Base-by-base conservation (phyloP, 441 rosid genomes). In the Erysimum cheiri region DNA sequence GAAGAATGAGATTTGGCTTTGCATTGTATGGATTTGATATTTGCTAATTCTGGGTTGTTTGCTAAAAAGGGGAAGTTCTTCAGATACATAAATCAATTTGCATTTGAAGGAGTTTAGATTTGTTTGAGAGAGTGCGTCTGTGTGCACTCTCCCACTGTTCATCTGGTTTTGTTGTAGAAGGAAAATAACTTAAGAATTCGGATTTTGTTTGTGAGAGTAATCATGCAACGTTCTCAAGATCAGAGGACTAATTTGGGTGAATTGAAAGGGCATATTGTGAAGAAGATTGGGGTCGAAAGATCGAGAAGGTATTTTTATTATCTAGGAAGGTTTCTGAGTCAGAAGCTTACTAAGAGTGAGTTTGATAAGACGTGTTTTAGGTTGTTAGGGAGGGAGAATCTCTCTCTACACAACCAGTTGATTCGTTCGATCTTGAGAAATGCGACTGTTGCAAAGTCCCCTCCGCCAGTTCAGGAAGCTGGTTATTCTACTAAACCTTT, bases 1-100 rank as follows among this genome's bases (percentile, higher is more conserved):
- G 39, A 76, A 73, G 66, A 80, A 81, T 87, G 90, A 78, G 83
- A 84, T 83, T 89, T 83, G 85, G 84, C 53, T 81, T 82, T 77
- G 81, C 89, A 81, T 79, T 83, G 82, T 83, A 58, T 76, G 78
- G 84, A 70, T 73, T 80, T 32, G 76, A 79, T 72, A 65, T 68
- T 64, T 81, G 80, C 60, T 71, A 76, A 75, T 82, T 80, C 76
- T 26, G 13, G 6, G 22, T 54, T 33, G 17, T 50, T 29, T 53
- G 0, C 17, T 5, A 37, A 11, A 37, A 31, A 70, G 28, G 50
- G 39, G 9, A 50, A 60, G 41, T 60, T 47, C 13, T 35, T 68
- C 33, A 22, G 55, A 48, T 59, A 59, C 31, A 8, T 8, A 24
- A 9, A 14, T 57, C 54, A 71, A 73, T 79, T 82, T 72, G 81